Evolutionary conservation across 805 yeast species (phyloP), one percentile per base, ranked within the genome.

Genomic region (Hagleromyces aurorensis): DNA sequence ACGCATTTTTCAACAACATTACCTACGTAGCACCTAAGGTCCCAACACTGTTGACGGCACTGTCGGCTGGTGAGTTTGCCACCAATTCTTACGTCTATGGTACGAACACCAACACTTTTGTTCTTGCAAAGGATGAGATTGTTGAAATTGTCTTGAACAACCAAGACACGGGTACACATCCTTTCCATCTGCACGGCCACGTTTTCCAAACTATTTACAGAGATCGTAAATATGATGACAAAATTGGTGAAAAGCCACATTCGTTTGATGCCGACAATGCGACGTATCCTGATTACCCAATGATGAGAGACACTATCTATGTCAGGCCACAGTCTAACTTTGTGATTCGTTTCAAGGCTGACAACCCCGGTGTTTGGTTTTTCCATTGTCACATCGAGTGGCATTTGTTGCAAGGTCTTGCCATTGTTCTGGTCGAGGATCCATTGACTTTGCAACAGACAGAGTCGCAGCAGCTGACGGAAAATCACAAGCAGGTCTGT

Each of bases 381-480:
- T 91, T 91, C 93, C 98, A 89, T 65, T 89, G 98, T 62, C 98
- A 89, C 58, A 81, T 91, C 50, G 97, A 91, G 58, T 89, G 98
- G 98, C 98, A 91, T 65, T 71, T 89, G 67, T 70, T 77, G 50
- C 97, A 91, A 66, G 98, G 98, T 51, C 70, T 89, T 48, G 94
- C 94, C 8, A 47, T 86, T 33, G 65, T 69, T 7, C 63, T 91
- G 24, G 62, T 89, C 32, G 98, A 89, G 63, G 95, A 85, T 33
- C 98, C 98, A 16, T 44, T 56, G 7, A 67, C 68, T 33, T 66
- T 89, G 28, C 84, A 78, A 56, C 57, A 56, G 12, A 63, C 65
- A 33, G 46, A 60, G 32, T 36, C 59, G 10, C 82, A 81, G 59
- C 65, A 65, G 30, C 52, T 87, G 29, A 69, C 87, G 20, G 76